Evolutionary conservation across 371 early-diverging fungal genomes (phyloP), one percentile per base, ranked within the genome.

Genomic region (Lichtheimia ornata): DNA sequence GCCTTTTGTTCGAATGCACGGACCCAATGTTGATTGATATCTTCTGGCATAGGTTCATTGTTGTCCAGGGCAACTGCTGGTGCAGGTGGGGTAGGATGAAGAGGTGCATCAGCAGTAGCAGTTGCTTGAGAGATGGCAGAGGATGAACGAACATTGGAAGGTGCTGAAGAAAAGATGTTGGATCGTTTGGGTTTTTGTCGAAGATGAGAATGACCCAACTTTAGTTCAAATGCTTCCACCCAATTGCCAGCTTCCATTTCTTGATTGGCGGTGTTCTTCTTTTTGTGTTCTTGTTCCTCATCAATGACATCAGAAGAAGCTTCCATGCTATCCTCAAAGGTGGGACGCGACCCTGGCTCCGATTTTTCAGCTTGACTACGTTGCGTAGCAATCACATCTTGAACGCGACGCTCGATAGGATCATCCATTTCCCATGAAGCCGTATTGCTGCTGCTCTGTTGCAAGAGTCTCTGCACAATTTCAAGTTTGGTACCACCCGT

Each of bases 161-260:
- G 18, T 15, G 50, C 5, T 53, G 54, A 18, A 12, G 51, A 51
- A 24, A 51, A 51, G 24, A 51, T 51, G 24, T 24, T 51, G 25
- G 50, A 11, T 20, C 24, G 51, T 51, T 24, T 51, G 14, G 51
- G 51, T 5, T 17, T 28, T 47, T 47, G 47, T 28, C 63, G 56
- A 14, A 52, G 27, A 25, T 54, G 55, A 42, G 61, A 50, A 0
- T 65, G 51, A 28, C 43, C 35, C 6, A 60, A 54, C 40, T 65
- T 65, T 27, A 60, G 51, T n/a, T 65, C 65, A 53, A 65, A 65
- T n/a, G 65, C 60, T 56, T 65, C 57, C 13, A 61, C 56, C 65
- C 65, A 65, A 11, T 50, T 49, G 30, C 25, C 51, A 4, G 59
- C 59, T 28, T 50, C 59, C 15, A 59, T 9, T 35, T 60, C 47